phyloP scores from a whole-genome alignment of 1,139 yeast species.

The Scheffersomyces segobiensis region DNA sequence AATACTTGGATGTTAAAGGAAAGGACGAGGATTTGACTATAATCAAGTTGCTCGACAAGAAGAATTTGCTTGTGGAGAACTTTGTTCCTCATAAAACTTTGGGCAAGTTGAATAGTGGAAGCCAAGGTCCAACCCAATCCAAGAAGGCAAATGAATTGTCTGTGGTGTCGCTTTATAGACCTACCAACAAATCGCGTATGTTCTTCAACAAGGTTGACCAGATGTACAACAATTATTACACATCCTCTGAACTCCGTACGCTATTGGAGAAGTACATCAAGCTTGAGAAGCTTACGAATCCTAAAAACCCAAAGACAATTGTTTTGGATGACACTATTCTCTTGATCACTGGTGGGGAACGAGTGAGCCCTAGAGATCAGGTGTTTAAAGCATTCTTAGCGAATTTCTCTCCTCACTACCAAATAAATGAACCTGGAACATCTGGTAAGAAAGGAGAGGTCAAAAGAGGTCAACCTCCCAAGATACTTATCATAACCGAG shows the following conservation, averaged over 20 bases:
- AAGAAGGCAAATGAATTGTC: constrained; percentile 29
- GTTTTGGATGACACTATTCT: constrained; percentile 49
- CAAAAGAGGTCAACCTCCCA: constrained; percentile 67
- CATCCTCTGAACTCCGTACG: constrained; percentile 53
- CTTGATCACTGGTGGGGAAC: constrained; percentile 24
- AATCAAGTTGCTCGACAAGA: constrained; percentile 47
- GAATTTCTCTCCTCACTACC: constrained; percentile 59
- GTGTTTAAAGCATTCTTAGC: constrained; percentile 49
- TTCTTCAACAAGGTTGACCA: constrained; percentile 50
- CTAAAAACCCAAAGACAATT: constrained; percentile 50
- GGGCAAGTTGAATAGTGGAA: constrained; percentile 19
- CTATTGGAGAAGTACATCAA: constrained; percentile 59
- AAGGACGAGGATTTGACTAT: constrained; percentile 74
- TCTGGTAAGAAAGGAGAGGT: constrained; percentile 37
- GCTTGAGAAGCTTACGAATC: constrained; percentile 46
- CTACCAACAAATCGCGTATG: constrained; percentile 49
- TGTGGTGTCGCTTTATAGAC: constrained; percentile 50
- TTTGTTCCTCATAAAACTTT: constrained; percentile 64
- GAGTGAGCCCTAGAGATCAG: constrained; percentile 49
- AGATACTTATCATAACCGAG: constrained; percentile 66
- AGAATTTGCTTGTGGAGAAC: constrained; percentile 49
- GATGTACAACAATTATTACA: constrained; percentile 43
- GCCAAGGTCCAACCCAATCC: constrained; percentile 18
- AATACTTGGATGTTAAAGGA: constrained; percentile 66
- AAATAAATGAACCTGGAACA: constrained; percentile 51